phyloP scores from a whole-genome alignment of 106 monocot genomes.

The Gastrodia elata region DNA sequence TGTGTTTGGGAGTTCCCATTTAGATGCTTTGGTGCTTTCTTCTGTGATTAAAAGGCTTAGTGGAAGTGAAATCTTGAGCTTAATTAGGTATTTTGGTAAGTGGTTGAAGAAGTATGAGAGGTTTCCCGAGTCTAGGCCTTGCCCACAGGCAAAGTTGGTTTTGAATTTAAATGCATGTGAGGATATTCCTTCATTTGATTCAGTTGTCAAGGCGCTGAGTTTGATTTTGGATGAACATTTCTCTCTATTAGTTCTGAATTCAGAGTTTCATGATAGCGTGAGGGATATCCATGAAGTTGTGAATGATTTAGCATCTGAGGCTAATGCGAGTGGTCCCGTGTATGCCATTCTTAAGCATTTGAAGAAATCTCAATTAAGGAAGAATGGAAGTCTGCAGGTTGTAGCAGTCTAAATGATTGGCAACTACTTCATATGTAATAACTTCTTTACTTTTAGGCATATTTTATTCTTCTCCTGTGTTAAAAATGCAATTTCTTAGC shows the following conservation, averaged over 20 bases:
- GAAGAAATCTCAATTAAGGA: slow-evolving; percentile 8
- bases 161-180: slow-evolving; percentile 46
- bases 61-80: slow-evolving; percentile 43
- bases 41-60: slow-evolving; percentile 47
- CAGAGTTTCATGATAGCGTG: slow-evolving; percentile 57
- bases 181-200: slow-evolving; percentile 56
- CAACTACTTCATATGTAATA: neutral
- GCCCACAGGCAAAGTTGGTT: slow-evolving; percentile 9
- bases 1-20: slow-evolving; percentile 41
- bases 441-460: too few relatives aligned
- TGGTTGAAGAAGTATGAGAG: slow-evolving; percentile 88
- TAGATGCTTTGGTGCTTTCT: slow-evolving; percentile 50
- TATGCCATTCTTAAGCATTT: slow-evolving; percentile 29
- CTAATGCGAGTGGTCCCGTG: slow-evolving; percentile 34
- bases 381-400: neutral
- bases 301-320: slow-evolving; percentile 28
- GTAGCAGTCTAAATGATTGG: neutral
- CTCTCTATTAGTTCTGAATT: slow-evolving; percentile 58
- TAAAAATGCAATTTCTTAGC: neutral
- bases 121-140: slow-evolving; percentile 48
- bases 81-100: slow-evolving; percentile 69
- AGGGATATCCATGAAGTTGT: slow-evolving; percentile 31
- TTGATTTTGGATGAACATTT: slow-evolving; percentile 78
- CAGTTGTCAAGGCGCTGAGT: slow-evolving; percentile 37
- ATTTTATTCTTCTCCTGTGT: too few relatives aligned